Conservation (phyloP, 179 eudicot genomes). For the Actinidia chinensis region DNA sequence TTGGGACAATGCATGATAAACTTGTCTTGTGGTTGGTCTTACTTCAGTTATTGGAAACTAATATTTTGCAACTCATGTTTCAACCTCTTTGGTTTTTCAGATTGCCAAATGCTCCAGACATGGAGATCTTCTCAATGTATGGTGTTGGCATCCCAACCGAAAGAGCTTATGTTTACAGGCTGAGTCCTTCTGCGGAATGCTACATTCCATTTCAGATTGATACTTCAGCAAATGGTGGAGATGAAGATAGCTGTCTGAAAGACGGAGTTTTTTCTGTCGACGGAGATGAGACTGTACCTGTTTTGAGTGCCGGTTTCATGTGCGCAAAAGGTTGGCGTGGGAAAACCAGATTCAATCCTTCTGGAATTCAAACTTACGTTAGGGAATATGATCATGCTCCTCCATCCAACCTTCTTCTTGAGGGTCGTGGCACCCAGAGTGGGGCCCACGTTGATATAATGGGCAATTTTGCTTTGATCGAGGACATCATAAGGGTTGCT, state of each 20-base stretch:
- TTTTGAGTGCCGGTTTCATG: slow-evolving; percentile 89
- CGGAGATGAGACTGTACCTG: slow-evolving; percentile 95
- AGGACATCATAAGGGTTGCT: slow-evolving; percentile 83
- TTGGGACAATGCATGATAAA: neutral
- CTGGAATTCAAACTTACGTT: slow-evolving; percentile 60
- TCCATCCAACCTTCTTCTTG: slow-evolving; percentile 66
- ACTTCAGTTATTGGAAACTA: neutral
- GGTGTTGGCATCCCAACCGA: slow-evolving; percentile 95
- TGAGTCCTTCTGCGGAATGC: slow-evolving; percentile 70
- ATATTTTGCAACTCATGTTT: neutral
- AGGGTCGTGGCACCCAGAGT: slow-evolving; percentile 95
- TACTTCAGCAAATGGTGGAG: slow-evolving; percentile 54
- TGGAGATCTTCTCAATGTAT: slow-evolving; percentile 85
- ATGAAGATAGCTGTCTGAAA: slow-evolving; percentile 50
- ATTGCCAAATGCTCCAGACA: slow-evolving; percentile 92
- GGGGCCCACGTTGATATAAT: slow-evolving; percentile 93
- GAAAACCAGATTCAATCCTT: slow-evolving; percentile 84
- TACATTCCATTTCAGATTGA: slow-evolving; percentile 85
- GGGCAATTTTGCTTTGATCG: slow-evolving; percentile 92
- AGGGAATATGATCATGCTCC: slow-evolving; percentile 92
- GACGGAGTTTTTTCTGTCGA: slow-evolving; percentile 72
- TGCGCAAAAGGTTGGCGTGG: slow-evolving; percentile 99
- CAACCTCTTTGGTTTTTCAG: slow-evolving; percentile 36
- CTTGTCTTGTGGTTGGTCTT: neutral
- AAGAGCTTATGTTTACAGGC: slow-evolving; percentile 76